phyloP scores from a whole-genome alignment of 768 basidiomycete species.

The Baorangia bicolor region DNA sequence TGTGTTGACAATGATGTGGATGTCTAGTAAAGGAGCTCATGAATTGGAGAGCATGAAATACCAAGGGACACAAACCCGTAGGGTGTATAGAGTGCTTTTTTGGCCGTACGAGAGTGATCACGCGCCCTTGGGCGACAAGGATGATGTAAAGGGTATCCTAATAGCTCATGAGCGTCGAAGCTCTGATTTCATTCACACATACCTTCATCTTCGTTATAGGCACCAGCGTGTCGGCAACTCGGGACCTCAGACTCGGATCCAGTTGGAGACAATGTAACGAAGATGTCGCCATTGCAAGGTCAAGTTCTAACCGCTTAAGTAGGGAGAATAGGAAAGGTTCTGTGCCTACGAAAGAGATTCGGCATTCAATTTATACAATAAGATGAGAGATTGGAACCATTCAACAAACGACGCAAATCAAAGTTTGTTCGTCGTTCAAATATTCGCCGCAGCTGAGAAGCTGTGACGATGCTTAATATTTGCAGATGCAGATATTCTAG shows the following conservation, averaged over 20 bases:
- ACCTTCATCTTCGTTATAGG: slow-evolving; percentile 82
- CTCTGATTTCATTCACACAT: not conserved
- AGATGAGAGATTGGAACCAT: slow-evolving; percentile 42
- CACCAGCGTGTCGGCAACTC: slow-evolving; percentile 77
- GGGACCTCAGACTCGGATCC: slow-evolving; percentile 64
- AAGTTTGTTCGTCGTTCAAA: slow-evolving; percentile 92
- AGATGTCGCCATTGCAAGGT: slow-evolving; percentile 79
- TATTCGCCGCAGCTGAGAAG: slow-evolving; percentile 76
- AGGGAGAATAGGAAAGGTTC: slow-evolving; percentile 78
- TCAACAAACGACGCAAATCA: slow-evolving; percentile 74
- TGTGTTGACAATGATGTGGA: slow-evolving; percentile 92
- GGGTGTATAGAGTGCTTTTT: slow-evolving; percentile 95
- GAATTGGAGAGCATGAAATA: not conserved
- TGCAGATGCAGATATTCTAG: slow-evolving; percentile 95
- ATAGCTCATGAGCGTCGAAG: not conserved
- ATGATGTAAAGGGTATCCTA: slow-evolving; percentile 92
- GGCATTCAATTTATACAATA: not conserved
- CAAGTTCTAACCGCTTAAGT: slow-evolving; percentile 66
- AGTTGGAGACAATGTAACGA: slow-evolving; percentile 80
- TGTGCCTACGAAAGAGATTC: slow-evolving; percentile 53
- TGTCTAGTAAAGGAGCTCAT: slow-evolving; percentile 45
- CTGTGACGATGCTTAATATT: slow-evolving; percentile 87
- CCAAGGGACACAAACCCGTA: slow-evolving; percentile 52
- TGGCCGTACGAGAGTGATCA: slow-evolving; percentile 86
- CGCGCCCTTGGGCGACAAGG: slow-evolving; percentile 71